phyloP scores from a whole-genome alignment of 257 asterid genomes.

The Przewalskia tangutica region DNA sequence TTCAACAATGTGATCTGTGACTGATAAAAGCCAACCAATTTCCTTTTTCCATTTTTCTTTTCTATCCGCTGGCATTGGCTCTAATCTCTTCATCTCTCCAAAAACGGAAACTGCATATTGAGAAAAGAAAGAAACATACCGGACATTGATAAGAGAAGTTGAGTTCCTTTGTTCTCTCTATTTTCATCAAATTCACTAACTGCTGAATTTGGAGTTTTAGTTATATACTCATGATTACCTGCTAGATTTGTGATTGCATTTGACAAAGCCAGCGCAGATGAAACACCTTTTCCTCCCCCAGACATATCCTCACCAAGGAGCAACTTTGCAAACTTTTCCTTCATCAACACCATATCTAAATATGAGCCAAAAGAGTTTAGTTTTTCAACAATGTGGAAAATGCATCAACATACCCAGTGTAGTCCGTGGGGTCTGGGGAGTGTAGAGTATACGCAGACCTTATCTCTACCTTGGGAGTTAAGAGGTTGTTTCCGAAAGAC shows the following conservation, averaged over 20 bases:
- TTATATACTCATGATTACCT: slow-evolving; percentile 27
- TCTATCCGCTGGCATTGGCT: slow-evolving; percentile 77
- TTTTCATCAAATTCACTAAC: background rate
- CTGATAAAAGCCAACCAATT: slow-evolving; percentile 87
- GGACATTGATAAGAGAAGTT: background rate
- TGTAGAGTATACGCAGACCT: too few species aligned
- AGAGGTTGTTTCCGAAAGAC: too few species aligned
- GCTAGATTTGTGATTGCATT: slow-evolving; percentile 91
- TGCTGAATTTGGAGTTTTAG: background rate
- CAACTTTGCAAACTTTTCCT: slow-evolving; percentile 85
- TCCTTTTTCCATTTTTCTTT: slow-evolving; percentile 77
- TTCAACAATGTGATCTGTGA: slow-evolving; percentile 89
- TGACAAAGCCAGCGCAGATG: slow-evolving; percentile 88
- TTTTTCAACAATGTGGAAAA: background rate
- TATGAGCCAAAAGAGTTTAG: background rate
- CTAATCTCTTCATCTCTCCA: slow-evolving; percentile 76
- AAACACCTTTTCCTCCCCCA: slow-evolving; percentile 94
- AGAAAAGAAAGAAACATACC: background rate
- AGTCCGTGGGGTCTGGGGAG: too few species aligned
- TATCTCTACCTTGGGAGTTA: too few species aligned
- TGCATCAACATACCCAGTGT: background rate
- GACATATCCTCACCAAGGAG: slow-evolving; percentile 98
- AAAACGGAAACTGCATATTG: slow-evolving; percentile 68
- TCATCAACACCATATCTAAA: slow-evolving; percentile 64
- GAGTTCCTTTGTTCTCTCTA: background rate